These are phyloP conservation scores for Lizanozyma gosingica DNA, from an alignment of 1,139 yeast species.

Conservation along the genomic window DNA sequence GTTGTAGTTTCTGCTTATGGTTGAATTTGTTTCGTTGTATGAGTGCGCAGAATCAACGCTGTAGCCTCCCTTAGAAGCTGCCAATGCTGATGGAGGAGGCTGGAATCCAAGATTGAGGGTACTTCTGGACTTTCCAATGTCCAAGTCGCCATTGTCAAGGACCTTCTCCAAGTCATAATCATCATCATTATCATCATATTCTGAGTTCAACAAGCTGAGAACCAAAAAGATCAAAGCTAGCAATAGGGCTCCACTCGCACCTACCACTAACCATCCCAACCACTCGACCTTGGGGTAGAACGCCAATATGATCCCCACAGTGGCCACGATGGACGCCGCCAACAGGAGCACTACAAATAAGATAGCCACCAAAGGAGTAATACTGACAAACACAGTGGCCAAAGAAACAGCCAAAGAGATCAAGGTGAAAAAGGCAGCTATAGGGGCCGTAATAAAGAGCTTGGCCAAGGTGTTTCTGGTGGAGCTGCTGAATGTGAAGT, in stretches of 20 bases:
- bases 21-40: background rate
- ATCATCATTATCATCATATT: conserved; percentile 10
- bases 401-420: conserved; percentile 13
- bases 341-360: conserved; percentile 20
- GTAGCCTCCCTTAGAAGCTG: background rate
- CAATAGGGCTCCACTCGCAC: conserved; percentile 31
- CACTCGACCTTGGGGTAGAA: conserved; percentile 34
- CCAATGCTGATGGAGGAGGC: background rate
- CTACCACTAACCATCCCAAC: conserved; percentile 41
- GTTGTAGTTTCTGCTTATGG: background rate
- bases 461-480: conserved; percentile 30
- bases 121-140: background rate
- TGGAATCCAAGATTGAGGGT: background rate
- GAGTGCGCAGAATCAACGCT: background rate
- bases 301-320: conserved; percentile 26
- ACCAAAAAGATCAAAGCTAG: conserved; percentile 19
- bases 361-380: conserved; percentile 6
- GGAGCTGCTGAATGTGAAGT: conserved; percentile 18
- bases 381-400: conserved; percentile 7
- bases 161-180: conserved; percentile 17
- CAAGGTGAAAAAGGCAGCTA: conserved; percentile 31
- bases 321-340: conserved; percentile 19
- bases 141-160: conserved; percentile 12
- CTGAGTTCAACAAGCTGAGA: conserved; percentile 11
- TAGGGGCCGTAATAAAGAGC: conserved; percentile 31